A percentile compares a stretch with the other conserved stretches of the same genome.
These are phyloP conservation scores for Lunularia cruciata DNA, from an alignment of 225 moss, liverwort and hornwort genomes.

Conservation along the genomic window DNA sequence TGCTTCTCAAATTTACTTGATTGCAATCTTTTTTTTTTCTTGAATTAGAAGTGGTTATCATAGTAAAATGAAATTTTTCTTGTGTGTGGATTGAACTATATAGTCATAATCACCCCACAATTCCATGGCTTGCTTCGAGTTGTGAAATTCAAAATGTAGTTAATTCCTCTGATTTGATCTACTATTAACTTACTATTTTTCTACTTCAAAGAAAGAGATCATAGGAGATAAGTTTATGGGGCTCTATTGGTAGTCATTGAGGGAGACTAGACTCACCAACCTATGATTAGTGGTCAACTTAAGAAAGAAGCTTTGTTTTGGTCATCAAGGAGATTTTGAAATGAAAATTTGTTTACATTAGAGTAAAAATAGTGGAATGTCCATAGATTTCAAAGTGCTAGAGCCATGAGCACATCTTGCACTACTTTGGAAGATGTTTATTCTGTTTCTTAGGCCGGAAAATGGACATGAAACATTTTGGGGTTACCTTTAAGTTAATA, in stretches of 20 bases:
- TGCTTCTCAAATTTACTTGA: too few species aligned
- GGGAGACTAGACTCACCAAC: not conserved
- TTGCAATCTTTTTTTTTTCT: too few species aligned
- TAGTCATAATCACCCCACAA: too few species aligned
- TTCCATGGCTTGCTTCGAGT: too few species aligned
- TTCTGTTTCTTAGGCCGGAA: not conserved
- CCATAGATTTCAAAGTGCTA: not conserved
- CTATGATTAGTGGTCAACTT: too few species aligned
- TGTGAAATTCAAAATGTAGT: too few species aligned
- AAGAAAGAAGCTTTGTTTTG: not conserved
- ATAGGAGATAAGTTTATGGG: not conserved
- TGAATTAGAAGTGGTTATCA: too few species aligned
- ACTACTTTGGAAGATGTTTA: not conserved
- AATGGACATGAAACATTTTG: not conserved
- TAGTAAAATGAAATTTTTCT: too few species aligned
- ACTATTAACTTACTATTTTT: not conserved
- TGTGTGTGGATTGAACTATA: too few species aligned
- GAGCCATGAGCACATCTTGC: not conserved
- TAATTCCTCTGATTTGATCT: too few species aligned
- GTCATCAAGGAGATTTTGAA: not conserved
- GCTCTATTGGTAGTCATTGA: not conserved
- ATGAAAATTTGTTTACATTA: not conserved
- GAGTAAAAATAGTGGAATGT: not conserved
- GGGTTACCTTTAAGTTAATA: not conserved
- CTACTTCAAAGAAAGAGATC: not conserved